Base-by-base conservation (phyloP, 208 protist species). In the Acanthamoeba royreba region DNA sequence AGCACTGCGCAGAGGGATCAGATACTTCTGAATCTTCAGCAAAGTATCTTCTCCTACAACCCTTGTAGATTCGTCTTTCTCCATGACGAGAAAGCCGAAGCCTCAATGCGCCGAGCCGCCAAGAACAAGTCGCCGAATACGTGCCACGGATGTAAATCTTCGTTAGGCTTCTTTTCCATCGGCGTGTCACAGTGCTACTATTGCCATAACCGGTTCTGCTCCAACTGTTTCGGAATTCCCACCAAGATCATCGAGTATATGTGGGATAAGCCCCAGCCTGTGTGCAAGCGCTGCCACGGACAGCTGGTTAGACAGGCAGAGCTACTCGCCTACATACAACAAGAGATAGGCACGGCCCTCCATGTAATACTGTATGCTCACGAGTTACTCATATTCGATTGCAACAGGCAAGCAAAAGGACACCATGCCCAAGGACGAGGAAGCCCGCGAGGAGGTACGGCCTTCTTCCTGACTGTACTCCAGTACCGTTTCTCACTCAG, bases 221-320 rank as follows among this genome's bases (percentile, higher is more conserved):
- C 83, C 28, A 47, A 25, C 55, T 90, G 83, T 42, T 19, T 90
- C 38, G 47, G 52, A 35, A 9, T 22, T n/a, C 83, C 83, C 22
- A 90, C 83, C 38, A 58, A 66, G 47, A 90, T 90, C 83, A 90
- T 90, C 55, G 83, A 90, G 55, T 90, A 69, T 42, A 69, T 61
- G 55, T 90, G 83, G 83, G 83, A 90, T 42, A 90, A 90, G 83
- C 83, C 83, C 17, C 83, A 90, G 83, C 83, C 83, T 42, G 83
- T 90, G 25, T 90, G 83, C 55, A 90, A 90, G 55, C 31, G 49
- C 7, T 90, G 83, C 38, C 83, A 69, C 40, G 22, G 25, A 45
- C 58, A 90, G 83, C 83, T 90, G 13, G 33, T 90, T 15, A 31
- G 83, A 31, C 83, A 90, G n/a, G 43, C 83, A n/a, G 83, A 90